Percentiles rank a stretch among this genome's conserved stretches.
phyloP scores from a whole-genome alignment of 2,329 filamentous ascomycete genomes.

The Purpureocillium lavendulum region DNA sequence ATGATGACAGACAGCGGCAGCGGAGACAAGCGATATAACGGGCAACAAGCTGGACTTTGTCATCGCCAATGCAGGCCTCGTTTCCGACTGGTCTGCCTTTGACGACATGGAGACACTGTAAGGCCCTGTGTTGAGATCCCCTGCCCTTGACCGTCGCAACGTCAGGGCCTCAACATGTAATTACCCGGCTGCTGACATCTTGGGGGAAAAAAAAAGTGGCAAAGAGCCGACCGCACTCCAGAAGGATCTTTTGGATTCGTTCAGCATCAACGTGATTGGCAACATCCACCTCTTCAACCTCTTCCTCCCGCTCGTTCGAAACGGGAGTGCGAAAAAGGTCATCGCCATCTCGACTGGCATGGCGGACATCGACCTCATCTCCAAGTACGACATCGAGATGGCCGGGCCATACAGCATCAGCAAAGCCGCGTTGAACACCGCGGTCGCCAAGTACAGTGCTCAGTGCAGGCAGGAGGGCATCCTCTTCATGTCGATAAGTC shows the following conservation, averaged over 20 bases:
- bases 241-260: slow-evolving; percentile 1
- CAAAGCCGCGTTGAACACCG: slow-evolving; percentile 31
- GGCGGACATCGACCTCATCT: slow-evolving; percentile 21
- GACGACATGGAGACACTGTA: slow-evolving; percentile 3
- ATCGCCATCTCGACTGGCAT: slow-evolving; percentile 27
- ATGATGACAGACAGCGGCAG: slow-evolving; percentile 14
- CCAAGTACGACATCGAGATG: slow-evolving; percentile 12
- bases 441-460: slow-evolving; percentile 29
- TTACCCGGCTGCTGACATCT: too few species aligned
- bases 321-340: slow-evolving; percentile 30
- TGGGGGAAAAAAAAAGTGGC: too few species aligned
- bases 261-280: slow-evolving; percentile 17
- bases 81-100: slow-evolving; percentile 16
- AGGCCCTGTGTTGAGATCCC: neutral
- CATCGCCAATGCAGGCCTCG: neutral
- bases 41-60: slow-evolving; percentile 24
- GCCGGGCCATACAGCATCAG: slow-evolving; percentile 23
- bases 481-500: slow-evolving; percentile 2
- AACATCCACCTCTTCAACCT: slow-evolving; percentile 4
- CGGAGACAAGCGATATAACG: slow-evolving; percentile 20
- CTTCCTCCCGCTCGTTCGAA: slow-evolving; percentile 30
- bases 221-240: neutral
- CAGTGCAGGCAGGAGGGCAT: slow-evolving; percentile 10
- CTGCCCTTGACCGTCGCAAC: too few species aligned
- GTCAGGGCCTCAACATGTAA: too few species aligned